Evolutionary conservation across 164 flowering plant genomes (phyloP), one percentile per base, ranked within the genome.

Genomic region (Liquidambar formosana): DNA sequence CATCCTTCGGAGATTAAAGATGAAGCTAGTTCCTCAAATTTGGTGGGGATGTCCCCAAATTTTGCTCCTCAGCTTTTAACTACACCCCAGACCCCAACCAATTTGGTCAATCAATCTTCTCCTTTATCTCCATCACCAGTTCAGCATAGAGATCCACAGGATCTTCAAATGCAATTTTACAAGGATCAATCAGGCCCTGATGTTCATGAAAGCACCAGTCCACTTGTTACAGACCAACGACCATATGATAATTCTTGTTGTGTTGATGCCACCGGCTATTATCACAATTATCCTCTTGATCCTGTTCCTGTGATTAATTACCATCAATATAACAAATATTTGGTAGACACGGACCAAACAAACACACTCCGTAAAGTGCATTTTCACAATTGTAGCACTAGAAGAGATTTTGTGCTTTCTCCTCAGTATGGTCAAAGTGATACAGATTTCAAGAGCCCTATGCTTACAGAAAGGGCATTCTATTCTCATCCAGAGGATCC

Each of bases 71-170:
- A 75, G 22, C 52, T 57, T 27, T 66, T 76, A 28, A 25, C 78
- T 58, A 59, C 78, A 51, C 51, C 77, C 18, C 79, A 65, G 43
- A 74, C 74, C 21, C 59, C 70, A 8, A 22, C 48, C 10, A 78
- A 23, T 38, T 66, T 78, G 27, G 74, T 81, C 22, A 67, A 74
- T 64, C 85, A 68, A 43, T 80, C 88, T 62, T 80, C 88, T 78
- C 77, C 83, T 18, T 33, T 76, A 38, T 77, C 89, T 59, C 86
- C 87, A 4, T 61, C 65, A 56, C 68, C 66, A 61, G 60, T 68
- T 72, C 76, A 73, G 25, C 52, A 63, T 70, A 74, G 53, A 61
- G 81, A 78, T 57, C 54, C 74, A 49, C 70, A 54, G 28, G 70
- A 28, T 70, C 58, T 75, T 41, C 71, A 62, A 16, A 25, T 63